phyloP scores from a whole-genome alignment of 306 rosid species.

The Notholithocarpus densiflorus region DNA sequence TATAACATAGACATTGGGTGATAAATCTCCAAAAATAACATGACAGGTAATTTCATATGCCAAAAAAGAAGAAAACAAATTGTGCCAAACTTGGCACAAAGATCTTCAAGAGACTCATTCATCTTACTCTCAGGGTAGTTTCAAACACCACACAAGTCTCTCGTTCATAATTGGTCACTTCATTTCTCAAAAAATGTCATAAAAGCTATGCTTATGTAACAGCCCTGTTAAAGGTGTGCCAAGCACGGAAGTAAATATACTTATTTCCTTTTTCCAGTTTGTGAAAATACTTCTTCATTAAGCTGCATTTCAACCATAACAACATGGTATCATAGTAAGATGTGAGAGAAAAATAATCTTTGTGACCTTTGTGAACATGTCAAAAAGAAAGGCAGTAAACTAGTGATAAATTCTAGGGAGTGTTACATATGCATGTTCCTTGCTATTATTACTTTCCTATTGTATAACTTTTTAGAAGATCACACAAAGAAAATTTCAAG shows the following conservation, averaged over 20 bases:
- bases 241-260: not conserved
- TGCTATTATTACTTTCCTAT: not conserved
- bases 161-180: not conserved
- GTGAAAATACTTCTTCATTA: not conserved
- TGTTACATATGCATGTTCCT: not conserved
- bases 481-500: not conserved
- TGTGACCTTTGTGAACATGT: not conserved
- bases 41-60: not conserved
- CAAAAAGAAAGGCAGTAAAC: not conserved
- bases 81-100: not conserved
- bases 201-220: not conserved
- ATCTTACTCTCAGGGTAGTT: not conserved
- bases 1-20: not conserved
- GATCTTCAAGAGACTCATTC: not conserved
- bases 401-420: not conserved
- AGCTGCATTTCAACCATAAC: not conserved
- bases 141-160: not conserved
- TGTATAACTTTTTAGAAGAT: not conserved
- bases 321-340: not conserved
- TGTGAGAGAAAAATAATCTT: not conserved
- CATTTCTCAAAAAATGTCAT: not conserved
- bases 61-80: not conserved
- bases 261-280: not conserved
- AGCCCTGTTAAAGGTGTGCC: not conserved
- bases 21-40: not conserved